phyloP scores from a whole-genome alignment of 148 eudicot species.

The Cornus suecica region DNA sequence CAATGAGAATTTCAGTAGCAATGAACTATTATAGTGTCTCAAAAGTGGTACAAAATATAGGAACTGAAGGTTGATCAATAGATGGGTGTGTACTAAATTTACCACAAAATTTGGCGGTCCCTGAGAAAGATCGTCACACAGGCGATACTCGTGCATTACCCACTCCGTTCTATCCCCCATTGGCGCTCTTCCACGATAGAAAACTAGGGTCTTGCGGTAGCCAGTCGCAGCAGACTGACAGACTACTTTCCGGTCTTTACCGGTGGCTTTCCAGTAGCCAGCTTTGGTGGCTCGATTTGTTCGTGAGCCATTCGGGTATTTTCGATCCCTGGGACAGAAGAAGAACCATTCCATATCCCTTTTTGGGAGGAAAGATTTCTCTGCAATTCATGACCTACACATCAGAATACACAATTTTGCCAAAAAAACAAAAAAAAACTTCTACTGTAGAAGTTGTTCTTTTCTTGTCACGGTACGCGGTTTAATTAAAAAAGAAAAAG shows the following conservation, averaged over 20 bases:
- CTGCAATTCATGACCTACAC: conserved; percentile 32
- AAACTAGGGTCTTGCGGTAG: conserved; percentile 79
- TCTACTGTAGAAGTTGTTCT: not conserved
- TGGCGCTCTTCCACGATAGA: conserved; percentile 85
- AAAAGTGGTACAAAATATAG: not conserved
- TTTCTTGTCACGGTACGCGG: conserved; percentile 6
- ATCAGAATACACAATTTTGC: conserved; percentile 14
- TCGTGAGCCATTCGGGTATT: conserved; percentile 82
- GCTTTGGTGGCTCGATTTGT: conserved; percentile 84
- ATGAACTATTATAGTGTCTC: not conserved
- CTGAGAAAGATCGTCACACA: conserved; percentile 55
- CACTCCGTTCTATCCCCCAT: conserved; percentile 79
- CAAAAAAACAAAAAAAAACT: conserved; percentile 14
- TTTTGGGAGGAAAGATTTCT: conserved; percentile 79
- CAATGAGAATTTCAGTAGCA: conserved; percentile 5
- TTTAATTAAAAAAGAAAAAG: not conserved
- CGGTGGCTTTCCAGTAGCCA: conserved; percentile 97
- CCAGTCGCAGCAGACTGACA: conserved; percentile 60
- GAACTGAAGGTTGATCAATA: not conserved
- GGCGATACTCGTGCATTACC: conserved; percentile 94
- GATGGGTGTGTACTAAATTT: conserved; percentile 13
- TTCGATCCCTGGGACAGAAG: conserved; percentile 76
- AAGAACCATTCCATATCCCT: conserved; percentile 94
- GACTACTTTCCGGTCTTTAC: conserved; percentile 74
- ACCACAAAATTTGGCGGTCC: conserved; percentile 56